phyloP scores from a whole-genome alignment of 352 stramenopile species.

The Globisporangium canariense region DNA sequence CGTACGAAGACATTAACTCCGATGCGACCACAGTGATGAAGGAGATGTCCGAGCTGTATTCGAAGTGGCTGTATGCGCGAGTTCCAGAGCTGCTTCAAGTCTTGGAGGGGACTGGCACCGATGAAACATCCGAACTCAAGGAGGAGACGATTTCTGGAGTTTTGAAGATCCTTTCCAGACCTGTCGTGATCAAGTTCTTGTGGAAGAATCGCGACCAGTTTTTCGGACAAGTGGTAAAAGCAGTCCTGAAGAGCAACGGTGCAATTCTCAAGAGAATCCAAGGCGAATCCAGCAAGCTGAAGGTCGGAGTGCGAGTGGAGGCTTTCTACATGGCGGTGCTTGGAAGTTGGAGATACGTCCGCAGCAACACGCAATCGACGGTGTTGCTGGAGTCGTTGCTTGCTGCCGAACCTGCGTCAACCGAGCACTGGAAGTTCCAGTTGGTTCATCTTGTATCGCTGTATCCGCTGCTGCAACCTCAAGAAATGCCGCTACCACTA shows the following conservation, averaged over 20 bases:
- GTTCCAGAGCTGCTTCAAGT: conserved; percentile 41
- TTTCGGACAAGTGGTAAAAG: conserved; percentile 36
- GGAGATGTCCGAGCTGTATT: conserved; percentile 47
- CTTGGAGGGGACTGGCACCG: conserved; percentile 31
- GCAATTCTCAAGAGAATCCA: conserved; percentile 47
- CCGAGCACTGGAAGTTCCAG: conserved; percentile 76
- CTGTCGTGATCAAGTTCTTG: conserved; percentile 35
- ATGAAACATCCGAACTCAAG: conserved; percentile 26
- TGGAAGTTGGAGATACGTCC: conserved; percentile 50
- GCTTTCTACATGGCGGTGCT: conserved; percentile 51
- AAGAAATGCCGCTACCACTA: conserved; percentile 36
- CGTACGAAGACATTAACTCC: conserved; percentile 50
- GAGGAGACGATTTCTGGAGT: conserved; percentile 39
- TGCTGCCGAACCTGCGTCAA: conserved; percentile 28
- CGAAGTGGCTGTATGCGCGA: conserved; percentile 47
- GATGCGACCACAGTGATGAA: conserved; percentile 43
- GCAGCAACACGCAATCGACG: conserved; percentile 11
- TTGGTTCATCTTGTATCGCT: conserved; percentile 69
- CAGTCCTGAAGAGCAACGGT: conserved; percentile 46
- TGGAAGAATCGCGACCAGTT: conserved; percentile 44
- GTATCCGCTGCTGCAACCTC: conserved; percentile 54
- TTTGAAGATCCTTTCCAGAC: conserved; percentile 36
- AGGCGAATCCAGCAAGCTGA: conserved; percentile 51
- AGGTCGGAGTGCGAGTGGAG: conserved; percentile 53
- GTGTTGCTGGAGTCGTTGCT: conserved; percentile 34